phyloP scores from a whole-genome alignment of 2,329 filamentous ascomycete species.

The Xylaria multiplex region DNA sequence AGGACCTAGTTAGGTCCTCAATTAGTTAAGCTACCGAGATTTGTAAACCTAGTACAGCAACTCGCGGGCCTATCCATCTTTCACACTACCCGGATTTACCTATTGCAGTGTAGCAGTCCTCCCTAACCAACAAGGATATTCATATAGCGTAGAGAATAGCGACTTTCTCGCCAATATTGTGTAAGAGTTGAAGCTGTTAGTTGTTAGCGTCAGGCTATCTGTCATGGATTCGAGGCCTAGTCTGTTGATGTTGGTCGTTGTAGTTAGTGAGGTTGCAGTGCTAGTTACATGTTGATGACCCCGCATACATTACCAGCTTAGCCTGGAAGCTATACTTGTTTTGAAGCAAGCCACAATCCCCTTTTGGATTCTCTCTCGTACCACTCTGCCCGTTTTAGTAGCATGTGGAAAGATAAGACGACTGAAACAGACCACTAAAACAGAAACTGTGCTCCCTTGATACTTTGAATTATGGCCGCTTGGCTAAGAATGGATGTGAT shows the following conservation, averaged over 20 bases:
- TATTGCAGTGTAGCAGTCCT: constrained; percentile 1
- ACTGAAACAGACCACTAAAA: constrained; percentile 27
- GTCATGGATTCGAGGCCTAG: constrained; percentile 11
- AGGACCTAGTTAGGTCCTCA: not conserved
- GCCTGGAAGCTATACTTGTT: constrained; percentile 16
- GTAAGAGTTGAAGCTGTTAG: not conserved
- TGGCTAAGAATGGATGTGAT: constrained; percentile 2
- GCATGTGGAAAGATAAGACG: not conserved
- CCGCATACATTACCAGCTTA: constrained; percentile 23
- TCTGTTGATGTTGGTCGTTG: constrained; percentile 1
- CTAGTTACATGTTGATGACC: constrained; percentile 17
- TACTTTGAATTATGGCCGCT: constrained; percentile 3
- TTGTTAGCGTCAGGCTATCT: constrained; percentile 16
- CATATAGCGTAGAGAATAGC: constrained; percentile 2
- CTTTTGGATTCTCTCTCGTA: constrained; percentile 6
- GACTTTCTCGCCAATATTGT: constrained; percentile 10
- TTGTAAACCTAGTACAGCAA: constrained; percentile 6
- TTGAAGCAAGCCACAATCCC: not conserved
- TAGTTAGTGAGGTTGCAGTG: constrained; percentile 17
- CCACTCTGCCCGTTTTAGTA: constrained; percentile 10
- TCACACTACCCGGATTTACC: constrained; percentile 10
- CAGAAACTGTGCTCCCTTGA: constrained; percentile 12
- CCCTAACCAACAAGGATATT: constrained; percentile 8
- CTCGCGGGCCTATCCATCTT: constrained; percentile 13
- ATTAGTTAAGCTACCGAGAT: not conserved